Evolutionary conservation across 306 rosid species (phyloP).

Genomic region (Quillaja saponaria): DNA sequence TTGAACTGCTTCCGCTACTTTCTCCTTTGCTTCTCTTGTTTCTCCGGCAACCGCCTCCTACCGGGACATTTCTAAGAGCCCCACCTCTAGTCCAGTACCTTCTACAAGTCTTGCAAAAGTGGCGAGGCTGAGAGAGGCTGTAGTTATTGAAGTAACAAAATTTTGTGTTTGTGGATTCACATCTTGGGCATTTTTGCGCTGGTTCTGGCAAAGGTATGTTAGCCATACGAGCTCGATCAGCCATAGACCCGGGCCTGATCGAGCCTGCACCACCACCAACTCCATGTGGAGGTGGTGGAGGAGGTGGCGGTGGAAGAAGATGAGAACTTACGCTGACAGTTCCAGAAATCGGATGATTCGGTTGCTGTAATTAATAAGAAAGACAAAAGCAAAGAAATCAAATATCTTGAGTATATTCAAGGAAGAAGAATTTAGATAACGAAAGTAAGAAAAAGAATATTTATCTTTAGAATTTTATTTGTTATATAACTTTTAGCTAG

Average conservation of each 20-base stretch:
- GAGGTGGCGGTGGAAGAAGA: slow-evolving; percentile 46
- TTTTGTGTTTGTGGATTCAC: slow-evolving; percentile 88
- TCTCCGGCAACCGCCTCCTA: slow-evolving; percentile 87
- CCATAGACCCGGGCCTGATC: slow-evolving; percentile 75
- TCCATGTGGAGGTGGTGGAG: slow-evolving; percentile 43
- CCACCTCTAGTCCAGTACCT: slow-evolving; percentile 95
- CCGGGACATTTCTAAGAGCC: slow-evolving; percentile 72
- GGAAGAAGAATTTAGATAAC: slow-evolving; percentile 34
- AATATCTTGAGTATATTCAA: slow-evolving; percentile 79
- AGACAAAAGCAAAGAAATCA: slow-evolving; percentile 37
- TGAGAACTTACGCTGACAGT: slow-evolving; percentile 36
- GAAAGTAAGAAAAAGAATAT: slow-evolving; percentile 56
- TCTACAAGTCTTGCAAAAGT: slow-evolving; percentile 90
- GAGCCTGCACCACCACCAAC: slow-evolving; percentile 41
- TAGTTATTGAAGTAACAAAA: slow-evolving; percentile 95
- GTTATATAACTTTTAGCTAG: neutral
- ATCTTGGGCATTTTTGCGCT: slow-evolving; percentile 73
- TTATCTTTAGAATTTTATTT: slow-evolving; percentile 50
- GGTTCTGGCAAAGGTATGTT: slow-evolving; percentile 75
- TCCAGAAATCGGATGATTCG: slow-evolving; percentile 37
- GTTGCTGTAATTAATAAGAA: slow-evolving; percentile 33
- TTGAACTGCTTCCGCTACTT: slow-evolving; percentile 38
- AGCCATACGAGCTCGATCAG: slow-evolving; percentile 83
- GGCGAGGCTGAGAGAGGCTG: slow-evolving; percentile 92
- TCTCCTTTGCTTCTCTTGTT: slow-evolving; percentile 68